These are phyloP conservation scores for Aspergillus japonicus DNA, from an alignment of 2,329 filamentous ascomycete species.

Conservation along the genomic window DNA sequence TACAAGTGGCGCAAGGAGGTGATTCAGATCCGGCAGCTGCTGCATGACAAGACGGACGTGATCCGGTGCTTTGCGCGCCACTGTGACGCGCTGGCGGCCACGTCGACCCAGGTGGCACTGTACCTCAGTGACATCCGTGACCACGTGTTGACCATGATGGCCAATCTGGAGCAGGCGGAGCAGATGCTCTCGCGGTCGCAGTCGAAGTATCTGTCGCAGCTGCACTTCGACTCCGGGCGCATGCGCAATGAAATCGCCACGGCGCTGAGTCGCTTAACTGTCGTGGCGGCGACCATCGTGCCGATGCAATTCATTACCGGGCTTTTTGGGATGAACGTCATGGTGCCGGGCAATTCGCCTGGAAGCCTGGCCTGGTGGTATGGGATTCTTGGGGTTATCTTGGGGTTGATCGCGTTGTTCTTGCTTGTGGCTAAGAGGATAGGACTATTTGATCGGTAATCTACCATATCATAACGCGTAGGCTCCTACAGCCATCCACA, in stretches of 20 bases:
- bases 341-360: slow-evolving; percentile 35
- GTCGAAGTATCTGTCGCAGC: slow-evolving; percentile 87
- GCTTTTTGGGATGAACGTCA: slow-evolving; percentile 48
- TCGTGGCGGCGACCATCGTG: slow-evolving; percentile 85
- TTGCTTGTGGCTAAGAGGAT: slow-evolving; percentile 34
- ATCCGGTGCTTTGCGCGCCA: slow-evolving; percentile 94
- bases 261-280: slow-evolving; percentile 84
- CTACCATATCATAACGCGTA: background rate
- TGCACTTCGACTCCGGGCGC: slow-evolving; percentile 82
- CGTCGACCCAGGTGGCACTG: slow-evolving; percentile 86
- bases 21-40: slow-evolving; percentile 80
- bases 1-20: slow-evolving; percentile 86
- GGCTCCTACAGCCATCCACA: background rate
- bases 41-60: slow-evolving; percentile 93
- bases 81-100: slow-evolving; percentile 88
- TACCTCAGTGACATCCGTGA: slow-evolving; percentile 96
- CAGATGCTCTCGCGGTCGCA: slow-evolving; percentile 91
- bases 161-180: slow-evolving; percentile 86
- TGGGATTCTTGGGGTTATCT: slow-evolving; percentile 41
- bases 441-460: slow-evolving; percentile 11
- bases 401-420: slow-evolving; percentile 28
- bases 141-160: slow-evolving; percentile 97
- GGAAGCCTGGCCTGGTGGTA: slow-evolving; percentile 40
- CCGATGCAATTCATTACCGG: slow-evolving; percentile 81
- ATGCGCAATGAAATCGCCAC: slow-evolving; percentile 82